phyloP scores from a whole-genome alignment of 2,329 filamentous ascomycete species.

The Curvularia spicifera region DNA sequence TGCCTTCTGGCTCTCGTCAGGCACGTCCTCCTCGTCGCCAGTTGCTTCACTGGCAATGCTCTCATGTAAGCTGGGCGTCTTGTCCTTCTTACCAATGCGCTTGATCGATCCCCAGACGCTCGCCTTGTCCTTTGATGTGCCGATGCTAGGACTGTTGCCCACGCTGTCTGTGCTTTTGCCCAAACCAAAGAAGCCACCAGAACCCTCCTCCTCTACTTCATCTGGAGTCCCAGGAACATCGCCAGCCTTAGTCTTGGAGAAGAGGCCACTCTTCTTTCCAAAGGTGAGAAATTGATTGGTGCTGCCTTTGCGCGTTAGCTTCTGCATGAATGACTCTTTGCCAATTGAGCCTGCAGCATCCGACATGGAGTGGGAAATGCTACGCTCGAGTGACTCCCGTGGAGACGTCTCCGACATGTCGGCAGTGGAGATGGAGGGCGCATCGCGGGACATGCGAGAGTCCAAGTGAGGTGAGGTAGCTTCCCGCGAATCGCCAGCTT shows the following conservation, averaged over 20 bases:
- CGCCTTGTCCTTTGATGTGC: slow-evolving; percentile 47
- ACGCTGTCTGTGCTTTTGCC: slow-evolving; percentile 39
- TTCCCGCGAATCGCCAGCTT: slow-evolving; percentile 35
- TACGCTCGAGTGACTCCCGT: slow-evolving; percentile 51
- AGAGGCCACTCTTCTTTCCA: slow-evolving; percentile 47
- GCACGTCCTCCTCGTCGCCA: slow-evolving; percentile 37
- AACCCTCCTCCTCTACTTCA: slow-evolving; percentile 49
- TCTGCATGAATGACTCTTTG: slow-evolving; percentile 58
- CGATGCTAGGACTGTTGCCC: slow-evolving; percentile 46
- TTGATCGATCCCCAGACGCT: slow-evolving; percentile 55
- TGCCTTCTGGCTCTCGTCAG: not conserved
- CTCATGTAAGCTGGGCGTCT: slow-evolving; percentile 56
- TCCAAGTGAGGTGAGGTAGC: slow-evolving; percentile 33
- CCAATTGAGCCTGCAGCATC: slow-evolving; percentile 45
- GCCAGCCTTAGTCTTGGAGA: slow-evolving; percentile 41
- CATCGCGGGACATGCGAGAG: slow-evolving; percentile 52
- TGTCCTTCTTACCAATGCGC: slow-evolving; percentile 52
- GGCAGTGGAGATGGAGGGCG: slow-evolving; percentile 52
- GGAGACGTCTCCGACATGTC: slow-evolving; percentile 46
- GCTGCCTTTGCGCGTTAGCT: slow-evolving; percentile 56
- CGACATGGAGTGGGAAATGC: slow-evolving; percentile 47
- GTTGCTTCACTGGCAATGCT: slow-evolving; percentile 53
- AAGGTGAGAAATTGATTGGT: slow-evolving; percentile 55
- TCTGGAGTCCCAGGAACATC: slow-evolving; percentile 46
- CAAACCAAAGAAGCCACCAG: slow-evolving; percentile 28